A percentile compares a stretch with the other conserved stretches of the same genome.
phyloP scores from a whole-genome alignment of 177 flowering plant genomes.

The Vitis hybrid region DNA sequence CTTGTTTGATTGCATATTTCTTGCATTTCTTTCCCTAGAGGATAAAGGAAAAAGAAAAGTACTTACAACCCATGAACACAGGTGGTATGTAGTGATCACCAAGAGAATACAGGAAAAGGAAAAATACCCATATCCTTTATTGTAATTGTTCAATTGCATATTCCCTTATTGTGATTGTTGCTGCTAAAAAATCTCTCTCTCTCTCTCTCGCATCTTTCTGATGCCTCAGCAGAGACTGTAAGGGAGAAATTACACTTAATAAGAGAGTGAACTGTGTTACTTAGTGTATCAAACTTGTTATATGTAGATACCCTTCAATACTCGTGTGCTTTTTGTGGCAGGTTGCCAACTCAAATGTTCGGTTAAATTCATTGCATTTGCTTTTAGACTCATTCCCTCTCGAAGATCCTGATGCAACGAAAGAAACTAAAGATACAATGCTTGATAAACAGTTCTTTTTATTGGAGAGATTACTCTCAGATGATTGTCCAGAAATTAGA shows the following conservation, averaged over 20 bases:
- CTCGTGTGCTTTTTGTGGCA: slow-evolving; percentile 25
- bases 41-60: no score
- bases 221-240: not conserved
- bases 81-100: no score
- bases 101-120: no score
- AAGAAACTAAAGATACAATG: slow-evolving; percentile 73
- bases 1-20: not conserved
- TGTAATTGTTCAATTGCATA: not conserved
- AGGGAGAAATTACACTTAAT: not conserved
- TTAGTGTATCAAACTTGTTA: not conserved
- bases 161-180: not conserved
- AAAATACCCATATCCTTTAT: no score
- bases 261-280: not conserved
- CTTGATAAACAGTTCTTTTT: slow-evolving; percentile 80
- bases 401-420: slow-evolving; percentile 93
- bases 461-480: slow-evolving; percentile 69
- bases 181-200: not conserved
- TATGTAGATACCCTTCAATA: not conserved
- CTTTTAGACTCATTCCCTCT: slow-evolving; percentile 91
- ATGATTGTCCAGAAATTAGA: slow-evolving; percentile 87
- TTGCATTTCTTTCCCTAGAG: not conserved
- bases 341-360: slow-evolving; percentile 97
- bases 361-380: slow-evolving; percentile 87
- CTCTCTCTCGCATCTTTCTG: no score
- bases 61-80: no score